Evolutionary conservation across 805 yeast genomes (phyloP).

Genomic region (Zygoascus flipseniorum): DNA sequence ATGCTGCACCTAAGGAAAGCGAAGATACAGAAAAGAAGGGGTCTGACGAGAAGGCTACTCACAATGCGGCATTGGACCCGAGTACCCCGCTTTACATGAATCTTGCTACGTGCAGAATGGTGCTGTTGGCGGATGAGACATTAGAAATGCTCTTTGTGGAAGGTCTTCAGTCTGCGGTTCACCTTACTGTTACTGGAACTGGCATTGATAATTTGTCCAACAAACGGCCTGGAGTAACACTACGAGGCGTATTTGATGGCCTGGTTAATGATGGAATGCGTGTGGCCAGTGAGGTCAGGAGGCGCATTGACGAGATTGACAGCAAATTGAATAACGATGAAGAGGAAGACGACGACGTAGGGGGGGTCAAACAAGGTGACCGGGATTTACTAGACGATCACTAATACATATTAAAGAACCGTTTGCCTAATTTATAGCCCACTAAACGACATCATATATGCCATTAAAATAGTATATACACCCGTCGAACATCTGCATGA

Average conservation of each 20-base stretch:
- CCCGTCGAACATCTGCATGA: not conserved
- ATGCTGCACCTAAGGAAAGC: slow-evolving; percentile 38
- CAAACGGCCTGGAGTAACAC: slow-evolving; percentile 24
- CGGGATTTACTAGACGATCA: slow-evolving; percentile 26
- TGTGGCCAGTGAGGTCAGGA: slow-evolving; percentile 82
- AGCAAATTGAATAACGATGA: slow-evolving; percentile 19
- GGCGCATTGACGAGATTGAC: slow-evolving; percentile 61
- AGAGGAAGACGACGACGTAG: slow-evolving; percentile 26
- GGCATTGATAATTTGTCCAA: slow-evolving; percentile 30
- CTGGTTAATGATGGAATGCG: slow-evolving; percentile 86
- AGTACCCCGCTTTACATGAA: slow-evolving; percentile 64
- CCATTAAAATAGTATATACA: not conserved
- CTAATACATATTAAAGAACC: not conserved
- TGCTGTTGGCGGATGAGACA: slow-evolving; percentile 85
- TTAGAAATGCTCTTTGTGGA: slow-evolving; percentile 74
- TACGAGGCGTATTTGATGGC: slow-evolving; percentile 86
- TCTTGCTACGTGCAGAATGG: slow-evolving; percentile 90
- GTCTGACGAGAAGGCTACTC: slow-evolving; percentile 27
- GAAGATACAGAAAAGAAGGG: slow-evolving; percentile 8
- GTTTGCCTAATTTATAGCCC: not conserved
- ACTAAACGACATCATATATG: not conserved
- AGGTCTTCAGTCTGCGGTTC: slow-evolving; percentile 60
- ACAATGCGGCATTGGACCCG: slow-evolving; percentile 80
- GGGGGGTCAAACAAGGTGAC: slow-evolving; percentile 25
- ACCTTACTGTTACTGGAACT: slow-evolving; percentile 33